Conservation (phyloP, 768 basidiomycete genomes). For the Russula lepida region DNA sequence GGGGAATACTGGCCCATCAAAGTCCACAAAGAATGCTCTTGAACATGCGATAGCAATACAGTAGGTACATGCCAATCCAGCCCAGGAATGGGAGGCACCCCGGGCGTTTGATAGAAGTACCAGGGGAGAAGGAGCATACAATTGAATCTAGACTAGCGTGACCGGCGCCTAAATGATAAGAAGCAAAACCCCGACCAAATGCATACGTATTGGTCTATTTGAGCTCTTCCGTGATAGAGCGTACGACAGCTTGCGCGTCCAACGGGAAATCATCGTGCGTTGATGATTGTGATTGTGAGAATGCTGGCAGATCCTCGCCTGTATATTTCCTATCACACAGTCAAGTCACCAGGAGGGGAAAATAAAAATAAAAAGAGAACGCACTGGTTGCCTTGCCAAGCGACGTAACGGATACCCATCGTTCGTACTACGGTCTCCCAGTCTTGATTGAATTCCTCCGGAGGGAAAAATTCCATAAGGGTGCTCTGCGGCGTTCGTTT, state of each 20-base stretch:
- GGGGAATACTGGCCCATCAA: background rate
- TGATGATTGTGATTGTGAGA: background rate
- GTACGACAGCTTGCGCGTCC: constrained; percentile 13
- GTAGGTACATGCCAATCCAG: background rate
- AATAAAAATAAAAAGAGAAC: background rate
- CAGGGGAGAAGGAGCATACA: background rate
- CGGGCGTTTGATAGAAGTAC: background rate
- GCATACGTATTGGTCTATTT: background rate
- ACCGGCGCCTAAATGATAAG: background rate
- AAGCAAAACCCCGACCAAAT: background rate
- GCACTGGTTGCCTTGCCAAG: constrained; percentile 16
- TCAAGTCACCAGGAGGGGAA: background rate
- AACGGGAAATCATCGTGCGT: constrained; percentile 7
- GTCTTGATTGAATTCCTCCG: constrained; percentile 7
- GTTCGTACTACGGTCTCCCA: constrained; percentile 16
- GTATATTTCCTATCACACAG: constrained; percentile 11
- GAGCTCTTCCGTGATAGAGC: constrained; percentile 11
- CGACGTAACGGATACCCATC: constrained; percentile 19
- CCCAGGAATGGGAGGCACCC: background rate
- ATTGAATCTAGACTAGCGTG: background rate
- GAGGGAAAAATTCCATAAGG: constrained; percentile 20
- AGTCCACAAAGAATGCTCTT: background rate
- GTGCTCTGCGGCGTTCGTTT: constrained; percentile 4
- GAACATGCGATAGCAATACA: background rate
- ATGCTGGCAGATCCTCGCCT: background rate